Conservation (phyloP, 176 grass and related monocot species). For the Avena sativa region DNA sequence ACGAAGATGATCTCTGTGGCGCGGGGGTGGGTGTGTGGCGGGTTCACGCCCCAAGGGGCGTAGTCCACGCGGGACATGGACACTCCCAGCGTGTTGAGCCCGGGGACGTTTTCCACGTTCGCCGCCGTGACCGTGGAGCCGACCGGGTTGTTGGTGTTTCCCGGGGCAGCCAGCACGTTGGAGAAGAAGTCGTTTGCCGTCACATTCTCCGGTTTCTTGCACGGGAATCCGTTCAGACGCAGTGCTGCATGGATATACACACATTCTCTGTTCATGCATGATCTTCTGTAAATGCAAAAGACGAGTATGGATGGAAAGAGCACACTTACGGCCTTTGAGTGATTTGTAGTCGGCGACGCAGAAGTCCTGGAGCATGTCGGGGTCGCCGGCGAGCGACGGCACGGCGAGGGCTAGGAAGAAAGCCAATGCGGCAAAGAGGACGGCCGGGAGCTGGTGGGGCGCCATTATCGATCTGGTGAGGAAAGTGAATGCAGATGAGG, state of each 20-base stretch:
- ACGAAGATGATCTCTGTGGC: conserved; percentile 14
- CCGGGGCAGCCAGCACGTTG: background rate
- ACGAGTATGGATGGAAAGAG: background rate
- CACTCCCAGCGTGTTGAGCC: background rate
- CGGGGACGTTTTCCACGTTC: background rate
- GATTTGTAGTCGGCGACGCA: conserved; percentile 82
- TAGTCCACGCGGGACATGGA: conserved; percentile 5
- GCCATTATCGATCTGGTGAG: too few relatives aligned
- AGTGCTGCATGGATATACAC: background rate
- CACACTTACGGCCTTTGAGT: conserved; percentile 53
- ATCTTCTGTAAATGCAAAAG: background rate
- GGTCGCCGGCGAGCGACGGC: conserved; percentile 52
- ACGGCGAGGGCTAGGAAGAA: conserved; percentile 22
- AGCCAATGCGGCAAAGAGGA: background rate
- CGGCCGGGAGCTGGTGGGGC: background rate
- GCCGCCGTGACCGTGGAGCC: conserved; percentile 38
- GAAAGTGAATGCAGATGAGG: too few relatives aligned
- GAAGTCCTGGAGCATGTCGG: conserved; percentile 85
- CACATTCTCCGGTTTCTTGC: conserved; percentile 14
- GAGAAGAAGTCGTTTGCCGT: conserved; percentile 53
- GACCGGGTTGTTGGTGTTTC: conserved; percentile 27
- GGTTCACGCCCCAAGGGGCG: conserved; percentile 7
- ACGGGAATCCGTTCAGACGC: background rate
- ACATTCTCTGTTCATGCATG: background rate
- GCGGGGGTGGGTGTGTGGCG: conserved; percentile 3